A percentile compares a stretch with the other conserved stretches of the same genome.
phyloP scores from a whole-genome alignment of 148 eudicot species.

The Salicornia ramosissima region DNA sequence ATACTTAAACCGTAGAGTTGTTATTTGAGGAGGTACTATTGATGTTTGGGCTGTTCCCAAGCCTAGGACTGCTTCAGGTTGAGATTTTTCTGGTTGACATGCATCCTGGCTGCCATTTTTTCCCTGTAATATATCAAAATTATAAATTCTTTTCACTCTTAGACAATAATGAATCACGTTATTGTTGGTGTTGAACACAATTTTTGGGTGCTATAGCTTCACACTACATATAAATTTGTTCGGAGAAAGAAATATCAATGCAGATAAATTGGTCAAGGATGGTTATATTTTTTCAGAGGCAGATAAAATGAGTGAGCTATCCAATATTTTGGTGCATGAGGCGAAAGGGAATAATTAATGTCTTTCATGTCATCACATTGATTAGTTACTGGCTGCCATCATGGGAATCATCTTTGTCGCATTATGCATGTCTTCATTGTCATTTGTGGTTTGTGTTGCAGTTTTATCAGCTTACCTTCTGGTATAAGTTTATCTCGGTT shows the following conservation, averaged over 20 bases:
- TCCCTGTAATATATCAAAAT: background rate
- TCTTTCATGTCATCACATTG: background rate
- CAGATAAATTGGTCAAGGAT: no score
- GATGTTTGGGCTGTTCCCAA: background rate
- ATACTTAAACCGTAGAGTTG: background rate
- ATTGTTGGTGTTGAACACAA: background rate
- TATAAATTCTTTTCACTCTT: background rate
- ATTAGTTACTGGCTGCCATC: background rate
- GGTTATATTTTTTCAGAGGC: no score
- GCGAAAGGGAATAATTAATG: background rate
- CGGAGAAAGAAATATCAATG: no score
- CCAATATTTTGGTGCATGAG: no score
- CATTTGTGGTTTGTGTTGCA: background rate
- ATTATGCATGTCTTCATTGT: conserved; percentile 3
- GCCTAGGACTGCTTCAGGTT: background rate
- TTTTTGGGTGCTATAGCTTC: background rate
- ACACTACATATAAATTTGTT: background rate
- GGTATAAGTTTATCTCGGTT: background rate
- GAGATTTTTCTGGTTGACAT: background rate
- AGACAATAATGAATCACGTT: background rate
- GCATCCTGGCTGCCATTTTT: background rate
- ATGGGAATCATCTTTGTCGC: background rate
- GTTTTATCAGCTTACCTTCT: background rate
- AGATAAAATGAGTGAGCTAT: no score
- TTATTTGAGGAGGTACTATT: background rate